Evolutionary conservation across 768 basidiomycete species (phyloP).

Genomic region (Xerocomellus amylosporus): DNA sequence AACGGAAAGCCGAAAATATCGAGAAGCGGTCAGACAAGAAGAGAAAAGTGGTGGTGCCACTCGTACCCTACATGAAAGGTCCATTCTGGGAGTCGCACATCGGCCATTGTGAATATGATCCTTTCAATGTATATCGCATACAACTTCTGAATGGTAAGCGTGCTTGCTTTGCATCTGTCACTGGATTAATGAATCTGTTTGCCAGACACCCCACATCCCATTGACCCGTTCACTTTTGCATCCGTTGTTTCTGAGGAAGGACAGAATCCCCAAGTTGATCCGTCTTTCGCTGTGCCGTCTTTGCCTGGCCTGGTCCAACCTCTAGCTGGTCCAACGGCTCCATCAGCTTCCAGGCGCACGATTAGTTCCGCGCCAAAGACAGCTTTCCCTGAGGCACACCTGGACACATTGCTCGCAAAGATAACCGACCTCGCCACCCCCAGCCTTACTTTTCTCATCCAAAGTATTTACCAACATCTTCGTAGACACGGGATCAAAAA

Average conservation of each 20-base stretch:
- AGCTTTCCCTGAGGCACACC: slow-evolving; percentile 64
- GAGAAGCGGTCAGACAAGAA: slow-evolving; percentile 56
- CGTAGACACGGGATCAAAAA: slow-evolving; percentile 74
- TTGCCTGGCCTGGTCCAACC: slow-evolving; percentile 39
- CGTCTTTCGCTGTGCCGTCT: slow-evolving; percentile 46
- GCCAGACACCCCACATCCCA: slow-evolving; percentile 65
- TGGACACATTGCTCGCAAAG: slow-evolving; percentile 60
- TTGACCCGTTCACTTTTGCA: slow-evolving; percentile 78
- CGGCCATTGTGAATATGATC: slow-evolving; percentile 63
- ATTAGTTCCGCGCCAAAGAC: slow-evolving; percentile 44
- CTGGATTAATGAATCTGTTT: slow-evolving; percentile 2
- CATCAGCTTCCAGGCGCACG: slow-evolving; percentile 27
- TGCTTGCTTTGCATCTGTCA: not conserved
- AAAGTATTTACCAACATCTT: slow-evolving; percentile 69
- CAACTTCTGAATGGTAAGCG: slow-evolving; percentile 79
- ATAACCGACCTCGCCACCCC: slow-evolving; percentile 58
- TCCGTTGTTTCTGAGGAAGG: slow-evolving; percentile 45
- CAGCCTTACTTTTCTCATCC: slow-evolving; percentile 65
- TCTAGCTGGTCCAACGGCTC: slow-evolving; percentile 13
- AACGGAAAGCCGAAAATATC: slow-evolving; percentile 62
- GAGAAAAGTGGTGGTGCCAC: slow-evolving; percentile 70
- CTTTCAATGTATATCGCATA: slow-evolving; percentile 72
- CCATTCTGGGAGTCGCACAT: slow-evolving; percentile 75
- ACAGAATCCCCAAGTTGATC: slow-evolving; percentile 22
- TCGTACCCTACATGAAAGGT: slow-evolving; percentile 80